phyloP scores from a whole-genome alignment of 768 basidiomycete species.

The Boletellus sp. region DNA sequence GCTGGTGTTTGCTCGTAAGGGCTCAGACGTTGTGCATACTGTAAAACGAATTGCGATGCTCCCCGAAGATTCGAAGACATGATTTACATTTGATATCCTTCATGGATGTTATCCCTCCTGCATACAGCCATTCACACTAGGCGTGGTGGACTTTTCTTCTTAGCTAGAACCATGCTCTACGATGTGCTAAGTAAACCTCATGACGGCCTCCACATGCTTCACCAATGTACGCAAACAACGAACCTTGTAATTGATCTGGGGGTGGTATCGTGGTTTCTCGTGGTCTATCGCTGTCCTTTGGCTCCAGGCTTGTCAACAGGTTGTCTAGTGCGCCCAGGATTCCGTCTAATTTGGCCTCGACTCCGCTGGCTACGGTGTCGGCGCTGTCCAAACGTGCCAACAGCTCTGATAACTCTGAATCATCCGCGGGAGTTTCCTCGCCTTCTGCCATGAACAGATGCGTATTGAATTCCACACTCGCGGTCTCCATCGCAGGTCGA shows the following conservation, averaged over 20 bases:
- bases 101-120: slow-evolving; percentile 14
- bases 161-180: slow-evolving; percentile 14
- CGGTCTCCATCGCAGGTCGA: slow-evolving; percentile 1
- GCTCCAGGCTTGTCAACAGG: slow-evolving; percentile 46
- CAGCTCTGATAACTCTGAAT: slow-evolving; percentile 47
- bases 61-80: slow-evolving; percentile 28
- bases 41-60: slow-evolving; percentile 56
- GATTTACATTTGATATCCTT: slow-evolving; percentile 28
- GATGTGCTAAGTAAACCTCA: not conserved
- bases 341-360: slow-evolving; percentile 61
- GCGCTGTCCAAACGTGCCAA: slow-evolving; percentile 54
- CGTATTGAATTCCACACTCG: slow-evolving; percentile 35
- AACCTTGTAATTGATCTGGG: slow-evolving; percentile 14
- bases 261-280: slow-evolving; percentile 1
- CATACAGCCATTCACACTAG: slow-evolving; percentile 9
- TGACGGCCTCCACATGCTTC: not conserved
- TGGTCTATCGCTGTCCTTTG: not conserved
- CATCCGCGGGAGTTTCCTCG: slow-evolving; percentile 30
- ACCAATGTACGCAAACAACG: not conserved
- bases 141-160: slow-evolving; percentile 4
- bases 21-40: slow-evolving; percentile 73
- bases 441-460: slow-evolving; percentile 28
- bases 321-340: slow-evolving; percentile 57
- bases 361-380: slow-evolving; percentile 53
- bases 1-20: slow-evolving; percentile 84